Percentiles rank a stretch among this genome's conserved stretches.
Conservation (phyloP, 2,329 filamentous ascomycete genomes). For the Alternaria triticina region DNA sequence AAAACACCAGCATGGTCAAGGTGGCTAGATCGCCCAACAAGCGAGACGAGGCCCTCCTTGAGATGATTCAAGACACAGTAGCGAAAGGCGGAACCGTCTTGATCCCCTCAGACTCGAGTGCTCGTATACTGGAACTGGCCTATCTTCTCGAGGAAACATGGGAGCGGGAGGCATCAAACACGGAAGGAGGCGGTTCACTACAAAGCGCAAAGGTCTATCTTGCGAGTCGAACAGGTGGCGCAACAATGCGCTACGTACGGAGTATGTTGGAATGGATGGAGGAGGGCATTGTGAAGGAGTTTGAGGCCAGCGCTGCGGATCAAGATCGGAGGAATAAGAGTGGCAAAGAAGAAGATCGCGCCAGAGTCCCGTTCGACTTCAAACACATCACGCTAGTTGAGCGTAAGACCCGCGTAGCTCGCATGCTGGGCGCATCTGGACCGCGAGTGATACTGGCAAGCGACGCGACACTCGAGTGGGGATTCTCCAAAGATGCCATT, state of each 20-base stretch:
- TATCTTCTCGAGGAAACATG: constrained; percentile 94
- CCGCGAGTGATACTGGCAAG: constrained; percentile 86
- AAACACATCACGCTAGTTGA: constrained; percentile 84
- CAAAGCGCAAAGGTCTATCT: constrained; percentile 71
- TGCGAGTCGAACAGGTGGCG: constrained; percentile 83
- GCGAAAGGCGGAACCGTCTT: constrained; percentile 86
- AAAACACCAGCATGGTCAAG: constrained; percentile 75
- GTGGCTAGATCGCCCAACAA: constrained; percentile 76
- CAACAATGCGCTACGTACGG: constrained; percentile 86
- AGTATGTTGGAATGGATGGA: constrained; percentile 99
- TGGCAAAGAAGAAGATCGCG: constrained; percentile 55
- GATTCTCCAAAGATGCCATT: constrained; percentile 84
- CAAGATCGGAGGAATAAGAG: constrained; percentile 43
- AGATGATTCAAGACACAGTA: constrained; percentile 80
- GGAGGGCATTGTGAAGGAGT: constrained; percentile 89
- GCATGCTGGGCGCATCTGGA: constrained; percentile 62
- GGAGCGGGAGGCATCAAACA: constrained; percentile 52
- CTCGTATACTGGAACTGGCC: constrained; percentile 88
- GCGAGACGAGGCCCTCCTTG: constrained; percentile 83
- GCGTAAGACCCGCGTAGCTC: constrained; percentile 78
- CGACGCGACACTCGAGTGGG: constrained; percentile 91
- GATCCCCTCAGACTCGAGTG: constrained; percentile 93
- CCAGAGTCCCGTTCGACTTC: constrained; percentile 85
- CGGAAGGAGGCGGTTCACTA: constrained; percentile 52
- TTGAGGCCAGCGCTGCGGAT: constrained; percentile 65